Evolutionary conservation across 768 basidiomycete species (phyloP).

Genomic region (Suillus americanus): DNA sequence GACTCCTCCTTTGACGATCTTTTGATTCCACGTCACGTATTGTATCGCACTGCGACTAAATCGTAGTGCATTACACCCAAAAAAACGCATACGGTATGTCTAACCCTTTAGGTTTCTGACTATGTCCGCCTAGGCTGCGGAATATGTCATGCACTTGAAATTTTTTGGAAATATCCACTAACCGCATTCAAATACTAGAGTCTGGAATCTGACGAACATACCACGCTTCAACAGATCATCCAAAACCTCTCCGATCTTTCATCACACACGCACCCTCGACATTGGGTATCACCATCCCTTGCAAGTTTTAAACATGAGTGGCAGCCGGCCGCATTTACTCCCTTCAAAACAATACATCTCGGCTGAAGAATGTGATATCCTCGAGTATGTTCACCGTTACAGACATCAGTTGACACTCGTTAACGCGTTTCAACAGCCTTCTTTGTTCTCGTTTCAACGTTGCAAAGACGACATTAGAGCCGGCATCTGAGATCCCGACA

Average conservation of each 20-base stretch:
- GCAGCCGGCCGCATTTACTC: conserved; percentile 24
- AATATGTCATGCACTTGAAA: conserved; percentile 5
- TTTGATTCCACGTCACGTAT: conserved; percentile 4
- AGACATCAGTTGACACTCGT: neutral
- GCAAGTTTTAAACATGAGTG: conserved; percentile 8
- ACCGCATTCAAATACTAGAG: conserved; percentile 15
- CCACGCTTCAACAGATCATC: conserved; percentile 14
- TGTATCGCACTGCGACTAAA: neutral
- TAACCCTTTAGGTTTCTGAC: conserved; percentile 1
- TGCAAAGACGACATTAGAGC: conserved; percentile 20
- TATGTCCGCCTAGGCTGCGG: conserved; percentile 5
- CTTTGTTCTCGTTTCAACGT: conserved; percentile 37
- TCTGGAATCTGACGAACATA: conserved; percentile 22
- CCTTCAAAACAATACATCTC: conserved; percentile 21
- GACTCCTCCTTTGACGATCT: conserved; percentile 12
- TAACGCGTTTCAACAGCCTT: conserved; percentile 21
- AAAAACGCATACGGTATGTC: conserved; percentile 28
- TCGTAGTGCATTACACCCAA: conserved; percentile 7
- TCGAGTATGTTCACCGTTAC: conserved; percentile 22
- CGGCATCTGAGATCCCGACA: conserved; percentile 35
- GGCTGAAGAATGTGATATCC: conserved; percentile 23
- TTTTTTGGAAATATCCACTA: conserved; percentile 7
- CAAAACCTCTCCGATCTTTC: conserved; percentile 10
- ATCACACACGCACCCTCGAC: conserved; percentile 12
- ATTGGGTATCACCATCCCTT: conserved; percentile 19